phyloP scores from a whole-genome alignment of 2,329 filamentous ascomycete genomes.

The Fusarium floridanum region DNA sequence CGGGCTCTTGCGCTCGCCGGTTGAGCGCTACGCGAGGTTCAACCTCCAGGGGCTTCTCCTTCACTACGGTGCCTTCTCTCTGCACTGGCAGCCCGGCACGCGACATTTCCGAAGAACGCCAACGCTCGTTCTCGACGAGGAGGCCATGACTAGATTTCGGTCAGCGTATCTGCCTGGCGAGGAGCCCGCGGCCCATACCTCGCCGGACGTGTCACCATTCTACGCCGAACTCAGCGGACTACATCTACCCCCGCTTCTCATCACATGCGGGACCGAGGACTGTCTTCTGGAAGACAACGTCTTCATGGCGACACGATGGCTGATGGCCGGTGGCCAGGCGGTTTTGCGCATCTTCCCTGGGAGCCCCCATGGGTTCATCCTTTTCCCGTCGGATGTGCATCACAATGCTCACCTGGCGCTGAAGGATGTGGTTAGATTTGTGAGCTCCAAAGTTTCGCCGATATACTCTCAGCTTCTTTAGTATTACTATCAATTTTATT shows the following conservation, averaged over 20 bases:
- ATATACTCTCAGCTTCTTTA: background rate
- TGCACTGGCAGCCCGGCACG: background rate
- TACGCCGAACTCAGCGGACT: background rate
- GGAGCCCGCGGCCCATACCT: background rate
- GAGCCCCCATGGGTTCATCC: background rate
- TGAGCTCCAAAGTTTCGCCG: background rate
- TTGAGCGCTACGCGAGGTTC: background rate
- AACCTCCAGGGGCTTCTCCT: background rate
- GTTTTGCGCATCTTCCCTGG: background rate
- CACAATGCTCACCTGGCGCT: background rate
- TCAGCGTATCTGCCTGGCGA: background rate
- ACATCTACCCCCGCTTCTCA: background rate
- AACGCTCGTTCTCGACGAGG: background rate
- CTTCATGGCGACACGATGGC: background rate
- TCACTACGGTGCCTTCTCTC: background rate
- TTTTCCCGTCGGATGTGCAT: background rate
- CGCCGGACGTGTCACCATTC: background rate
- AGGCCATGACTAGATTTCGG: background rate
- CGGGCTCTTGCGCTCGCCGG: background rate
- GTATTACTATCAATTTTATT: background rate
- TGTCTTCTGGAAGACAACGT: background rate
- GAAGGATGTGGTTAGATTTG: background rate
- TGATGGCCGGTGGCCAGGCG: background rate
- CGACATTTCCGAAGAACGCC: background rate
- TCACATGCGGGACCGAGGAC: background rate